Percentiles rank a stretch among this genome's conserved stretches.
Evolutionary conservation across 345 rosid species (phyloP).

Genomic region (Euphorbia pulcherrima): DNA sequence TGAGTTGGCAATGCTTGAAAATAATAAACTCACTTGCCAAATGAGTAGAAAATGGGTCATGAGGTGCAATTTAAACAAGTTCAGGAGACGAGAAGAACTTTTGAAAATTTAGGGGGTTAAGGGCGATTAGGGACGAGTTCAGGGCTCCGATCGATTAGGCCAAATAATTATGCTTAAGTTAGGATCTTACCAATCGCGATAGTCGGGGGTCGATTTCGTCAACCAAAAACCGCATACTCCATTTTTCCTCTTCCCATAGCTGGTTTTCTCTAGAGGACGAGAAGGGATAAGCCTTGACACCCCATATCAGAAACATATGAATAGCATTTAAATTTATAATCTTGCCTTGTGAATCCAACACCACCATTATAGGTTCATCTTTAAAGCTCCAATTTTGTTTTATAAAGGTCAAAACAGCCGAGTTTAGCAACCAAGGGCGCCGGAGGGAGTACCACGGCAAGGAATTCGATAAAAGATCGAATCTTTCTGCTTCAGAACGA

Average conservation of each 20-base stretch:
- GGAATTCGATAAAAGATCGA: slow-evolving; percentile 39
- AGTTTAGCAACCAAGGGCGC: slow-evolving; percentile 46
- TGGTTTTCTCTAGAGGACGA: slow-evolving; percentile 53
- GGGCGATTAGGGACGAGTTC: too few relatives aligned
- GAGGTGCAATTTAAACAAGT: too few relatives aligned
- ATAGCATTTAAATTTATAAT: slow-evolving; percentile 55
- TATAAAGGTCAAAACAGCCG: slow-evolving; percentile 44
- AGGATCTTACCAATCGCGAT: slow-evolving; percentile 45
- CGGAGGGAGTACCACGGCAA: slow-evolving; percentile 63
- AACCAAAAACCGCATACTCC: slow-evolving; percentile 50
- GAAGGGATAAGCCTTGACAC: slow-evolving; percentile 66
- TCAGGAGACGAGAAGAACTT: too few relatives aligned
- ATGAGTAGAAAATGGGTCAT: too few relatives aligned
- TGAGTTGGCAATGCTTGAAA: too few relatives aligned
- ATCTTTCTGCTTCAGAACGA: slow-evolving; percentile 37
- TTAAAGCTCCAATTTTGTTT: slow-evolving; percentile 50
- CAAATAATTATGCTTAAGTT: neutral
- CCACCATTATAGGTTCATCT: slow-evolving; percentile 50
- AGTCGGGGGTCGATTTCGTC: slow-evolving; percentile 49
- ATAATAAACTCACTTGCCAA: too few relatives aligned
- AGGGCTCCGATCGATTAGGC: too few relatives aligned
- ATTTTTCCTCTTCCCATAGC: slow-evolving; percentile 60
- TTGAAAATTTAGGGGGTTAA: too few relatives aligned
- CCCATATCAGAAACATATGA: slow-evolving; percentile 76
- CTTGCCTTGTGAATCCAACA: slow-evolving; percentile 50